Percentiles rank a stretch among this genome's conserved stretches.
These are phyloP conservation scores for Agrostemma githago DNA, from an alignment of 148 eudicot species.

Conservation along the genomic window DNA sequence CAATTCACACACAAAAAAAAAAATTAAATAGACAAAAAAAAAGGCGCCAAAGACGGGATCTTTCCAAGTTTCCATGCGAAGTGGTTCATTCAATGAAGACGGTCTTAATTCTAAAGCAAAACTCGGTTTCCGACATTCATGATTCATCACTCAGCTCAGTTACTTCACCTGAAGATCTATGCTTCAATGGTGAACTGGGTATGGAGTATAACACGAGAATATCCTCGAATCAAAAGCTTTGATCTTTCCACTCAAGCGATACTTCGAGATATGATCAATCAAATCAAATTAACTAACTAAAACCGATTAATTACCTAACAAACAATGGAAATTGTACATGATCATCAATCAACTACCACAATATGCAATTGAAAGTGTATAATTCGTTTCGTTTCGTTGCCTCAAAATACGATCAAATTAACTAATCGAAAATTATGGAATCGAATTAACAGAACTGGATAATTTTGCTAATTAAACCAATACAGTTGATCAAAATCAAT, in stretches of 20 bases:
- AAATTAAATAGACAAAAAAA: constrained; percentile 5
- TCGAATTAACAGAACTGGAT: background rate
- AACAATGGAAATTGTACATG: no score
- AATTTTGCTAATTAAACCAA: background rate
- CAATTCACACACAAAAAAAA: constrained; percentile 14
- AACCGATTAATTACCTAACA: background rate
- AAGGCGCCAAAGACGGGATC: background rate
- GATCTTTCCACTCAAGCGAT: background rate
- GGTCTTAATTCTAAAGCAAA: background rate
- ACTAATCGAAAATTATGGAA: no score
- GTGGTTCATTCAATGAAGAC: background rate
- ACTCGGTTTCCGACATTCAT: background rate
- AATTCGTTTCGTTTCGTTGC: background rate
- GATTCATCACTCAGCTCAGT: background rate
- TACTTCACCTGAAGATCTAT: background rate
- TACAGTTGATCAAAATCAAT: background rate
- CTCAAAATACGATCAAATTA: background rate
- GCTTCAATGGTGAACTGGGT: background rate
- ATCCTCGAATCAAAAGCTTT: constrained; percentile 10
- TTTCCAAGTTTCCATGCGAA: background rate
- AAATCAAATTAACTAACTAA: background rate
- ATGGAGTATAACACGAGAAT: background rate
- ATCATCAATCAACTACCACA: background rate
- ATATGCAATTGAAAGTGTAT: background rate
- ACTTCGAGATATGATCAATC: background rate